Evolutionary conservation across 108 stramenopile species (phyloP).

Genomic region (Cylindrotheca closterium): DNA sequence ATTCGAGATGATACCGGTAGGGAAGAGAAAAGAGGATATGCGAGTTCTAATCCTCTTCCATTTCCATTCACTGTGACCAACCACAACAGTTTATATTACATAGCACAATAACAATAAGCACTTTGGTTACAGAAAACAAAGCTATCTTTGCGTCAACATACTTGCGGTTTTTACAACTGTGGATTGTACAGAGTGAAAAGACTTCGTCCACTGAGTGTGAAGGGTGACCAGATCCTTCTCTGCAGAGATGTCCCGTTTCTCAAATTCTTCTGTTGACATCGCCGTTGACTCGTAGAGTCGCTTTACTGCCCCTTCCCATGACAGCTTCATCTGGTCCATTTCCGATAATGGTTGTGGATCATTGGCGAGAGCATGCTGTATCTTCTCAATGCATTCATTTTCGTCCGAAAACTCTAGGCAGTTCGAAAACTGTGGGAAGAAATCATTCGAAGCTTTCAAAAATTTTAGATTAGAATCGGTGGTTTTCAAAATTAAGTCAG

Average conservation of each 20-base stretch:
- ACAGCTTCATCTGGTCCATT: slow-evolving; percentile 57
- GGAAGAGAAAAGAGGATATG: too few relatives aligned
- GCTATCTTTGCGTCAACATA: background rate
- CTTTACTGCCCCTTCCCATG: slow-evolving; percentile 95
- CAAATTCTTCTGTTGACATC: slow-evolving; percentile 28
- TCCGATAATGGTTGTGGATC: slow-evolving; percentile 77
- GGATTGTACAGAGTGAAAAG: background rate
- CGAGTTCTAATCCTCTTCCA: too few relatives aligned
- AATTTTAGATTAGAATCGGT: background rate
- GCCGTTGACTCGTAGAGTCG: slow-evolving; percentile 66
- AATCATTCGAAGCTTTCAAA: slow-evolving; percentile 76
- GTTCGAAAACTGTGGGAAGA: slow-evolving; percentile 83
- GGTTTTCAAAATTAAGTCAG: background rate
- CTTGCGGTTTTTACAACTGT: background rate
- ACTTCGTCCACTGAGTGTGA: background rate
- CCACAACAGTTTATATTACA: too few relatives aligned
- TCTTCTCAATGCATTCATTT: slow-evolving; percentile 72
- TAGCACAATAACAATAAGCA: too few relatives aligned
- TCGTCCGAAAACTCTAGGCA: slow-evolving; percentile 72
- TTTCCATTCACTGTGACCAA: too few relatives aligned
- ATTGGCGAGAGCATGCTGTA: slow-evolving; percentile 64
- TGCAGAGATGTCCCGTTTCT: background rate
- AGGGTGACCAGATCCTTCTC: background rate
- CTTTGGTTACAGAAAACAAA: background rate
- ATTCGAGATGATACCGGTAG: too few relatives aligned